These are phyloP conservation scores for Earliella scabrosa DNA, from an alignment of 1,284 basidiomycete genomes.

Conservation along the genomic window DNA sequence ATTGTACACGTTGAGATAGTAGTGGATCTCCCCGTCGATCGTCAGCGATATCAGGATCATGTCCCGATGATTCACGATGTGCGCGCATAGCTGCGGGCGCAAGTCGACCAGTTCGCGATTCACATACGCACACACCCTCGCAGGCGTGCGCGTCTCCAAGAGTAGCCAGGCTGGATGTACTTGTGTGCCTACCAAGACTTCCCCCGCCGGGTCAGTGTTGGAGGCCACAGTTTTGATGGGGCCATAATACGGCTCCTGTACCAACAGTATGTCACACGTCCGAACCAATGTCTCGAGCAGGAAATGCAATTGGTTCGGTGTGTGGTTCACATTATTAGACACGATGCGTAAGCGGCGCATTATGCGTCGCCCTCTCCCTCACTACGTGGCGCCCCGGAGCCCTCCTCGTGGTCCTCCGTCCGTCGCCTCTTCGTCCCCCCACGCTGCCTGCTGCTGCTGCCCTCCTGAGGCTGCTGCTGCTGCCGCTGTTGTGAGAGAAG, in stretches of 20 bases:
- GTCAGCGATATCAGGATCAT: not conserved
- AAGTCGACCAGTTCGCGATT: constrained; percentile 4
- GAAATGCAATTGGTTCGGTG: constrained; percentile 1
- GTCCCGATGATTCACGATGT: constrained; percentile 2
- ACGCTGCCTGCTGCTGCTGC: not conserved
- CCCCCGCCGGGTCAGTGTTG: not conserved
- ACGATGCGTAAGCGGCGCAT: constrained; percentile 1
- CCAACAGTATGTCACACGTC: not conserved
- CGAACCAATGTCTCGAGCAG: constrained; percentile 3
- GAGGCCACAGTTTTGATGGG: not conserved
- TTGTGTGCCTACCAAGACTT: not conserved
- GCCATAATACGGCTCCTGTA: too few species aligned
- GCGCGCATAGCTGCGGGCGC: constrained; percentile 3
- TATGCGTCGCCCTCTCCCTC: not conserved
- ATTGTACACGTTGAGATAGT: too few species aligned
- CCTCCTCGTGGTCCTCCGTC: not conserved
- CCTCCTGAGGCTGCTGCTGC: not conserved
- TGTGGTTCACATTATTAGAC: constrained; percentile 6
- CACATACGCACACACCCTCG: constrained; percentile 4
- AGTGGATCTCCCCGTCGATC: not conserved
- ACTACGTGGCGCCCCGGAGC: not conserved
- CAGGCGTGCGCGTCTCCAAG: not conserved
- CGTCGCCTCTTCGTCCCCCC: not conserved
- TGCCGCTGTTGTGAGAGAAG: not conserved
- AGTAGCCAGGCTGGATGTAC: not conserved